Conservation (phyloP, 83 land plant genomes). For the Picea mariana region DNA sequence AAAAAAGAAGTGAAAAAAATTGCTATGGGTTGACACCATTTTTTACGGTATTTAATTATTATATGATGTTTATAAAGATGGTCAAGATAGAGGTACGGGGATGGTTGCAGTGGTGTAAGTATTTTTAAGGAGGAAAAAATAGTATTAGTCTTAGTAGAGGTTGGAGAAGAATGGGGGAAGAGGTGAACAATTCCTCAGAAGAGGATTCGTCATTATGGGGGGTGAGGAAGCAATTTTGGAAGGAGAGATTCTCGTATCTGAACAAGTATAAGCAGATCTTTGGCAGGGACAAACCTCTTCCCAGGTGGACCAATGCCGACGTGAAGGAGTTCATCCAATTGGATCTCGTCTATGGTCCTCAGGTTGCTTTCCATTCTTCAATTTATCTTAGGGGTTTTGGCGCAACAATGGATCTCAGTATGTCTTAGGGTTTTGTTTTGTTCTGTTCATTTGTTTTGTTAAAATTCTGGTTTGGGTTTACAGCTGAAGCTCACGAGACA, state of each 20-base stretch:
- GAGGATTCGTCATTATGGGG: slow-evolving; percentile 27
- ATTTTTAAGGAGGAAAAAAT: too few relatives aligned
- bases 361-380: slow-evolving; percentile 25
- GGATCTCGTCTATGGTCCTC: slow-evolving; percentile 87
- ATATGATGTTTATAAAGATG: too few relatives aligned
- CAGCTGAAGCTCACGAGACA: slow-evolving; percentile 51
- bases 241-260: slow-evolving; percentile 36
- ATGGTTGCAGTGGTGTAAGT: too few relatives aligned
- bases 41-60: too few relatives aligned
- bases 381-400: background rate
- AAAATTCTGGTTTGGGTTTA: background rate
- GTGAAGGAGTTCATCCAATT: slow-evolving; percentile 80
- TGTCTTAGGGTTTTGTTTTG: background rate
- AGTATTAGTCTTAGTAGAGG: too few relatives aligned
- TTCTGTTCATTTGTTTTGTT: background rate
- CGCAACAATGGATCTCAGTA: background rate
- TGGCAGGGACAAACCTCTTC: slow-evolving; percentile 55
- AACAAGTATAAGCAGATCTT: slow-evolving; percentile 42
- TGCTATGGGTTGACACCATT: too few relatives aligned
- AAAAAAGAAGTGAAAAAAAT: too few relatives aligned
- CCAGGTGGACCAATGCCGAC: slow-evolving; percentile 62
- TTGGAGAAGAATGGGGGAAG: too few relatives aligned
- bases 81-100: too few relatives aligned
- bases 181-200: background rate
- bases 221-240: slow-evolving; percentile 44